Evolutionary conservation across 768 basidiomycete genomes (phyloP), one percentile per base, ranked within the genome.

Genomic region (Termitomyces sp.): DNA sequence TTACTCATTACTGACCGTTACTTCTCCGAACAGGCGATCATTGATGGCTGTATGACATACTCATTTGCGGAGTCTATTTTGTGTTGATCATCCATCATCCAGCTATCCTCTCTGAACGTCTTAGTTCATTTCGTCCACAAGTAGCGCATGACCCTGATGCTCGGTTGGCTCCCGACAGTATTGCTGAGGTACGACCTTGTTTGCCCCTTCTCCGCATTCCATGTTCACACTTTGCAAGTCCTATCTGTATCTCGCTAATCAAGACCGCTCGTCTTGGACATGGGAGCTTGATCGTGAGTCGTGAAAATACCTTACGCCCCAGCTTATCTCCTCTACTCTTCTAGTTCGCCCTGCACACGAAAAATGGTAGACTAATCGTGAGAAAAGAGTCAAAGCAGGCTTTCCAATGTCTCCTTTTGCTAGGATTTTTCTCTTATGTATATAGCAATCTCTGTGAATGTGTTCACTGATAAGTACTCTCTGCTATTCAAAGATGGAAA

Each of bases 241-340:
- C 1, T 89, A 90, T 65, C 71, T 88, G 36, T 82, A 81, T 67
- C 82, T 92, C 20, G 80, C 75, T 7, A 80, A 83, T 53, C 90
- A 91, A 71, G 86, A 88, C 55, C 78, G 82, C 32, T 87, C 87
- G 43, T 81, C 86, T 6, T 88, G 82, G 86, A 86, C 87, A 9
- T 92, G 88, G 88, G 89, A 91, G 67, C 76, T 92, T 32, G 89
- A 91, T 62, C 74, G 89, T 90, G 66, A 75, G 88, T 73, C 3
- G 4, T n/a, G 10, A 23, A 28, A 52, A 20, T 26, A 47, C 47
- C 13, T 28, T 46, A 33, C 53, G 23, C 16, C 16, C 16, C 23
- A 28, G 44, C 43, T 46, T 9, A 54, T 23, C 35, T 6, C 16
- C 32, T 38, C 0, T 50, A 77, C 35, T 6, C 16, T 23, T 38